These are phyloP conservation scores for Xylaria sp. DNA, from an alignment of 2,329 filamentous ascomycete species.

Conservation along the genomic window DNA sequence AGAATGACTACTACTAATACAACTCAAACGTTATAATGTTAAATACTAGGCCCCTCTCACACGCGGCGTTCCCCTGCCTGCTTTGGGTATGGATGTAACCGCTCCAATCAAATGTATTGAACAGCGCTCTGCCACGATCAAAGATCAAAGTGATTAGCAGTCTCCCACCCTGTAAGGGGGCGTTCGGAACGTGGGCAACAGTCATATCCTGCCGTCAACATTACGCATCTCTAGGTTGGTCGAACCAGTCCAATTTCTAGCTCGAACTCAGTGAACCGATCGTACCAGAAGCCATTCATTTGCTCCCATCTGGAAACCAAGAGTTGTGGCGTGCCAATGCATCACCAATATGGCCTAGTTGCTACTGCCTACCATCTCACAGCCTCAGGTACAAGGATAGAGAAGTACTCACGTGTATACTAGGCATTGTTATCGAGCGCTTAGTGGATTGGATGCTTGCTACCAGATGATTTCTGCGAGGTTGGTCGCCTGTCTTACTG, in stretches of 20 bases:
- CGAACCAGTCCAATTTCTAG: not conserved
- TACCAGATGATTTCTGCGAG: not conserved
- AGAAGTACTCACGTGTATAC: not conserved
- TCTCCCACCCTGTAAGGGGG: not conserved
- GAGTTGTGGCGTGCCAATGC: not conserved
- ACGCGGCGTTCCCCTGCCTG: not conserved
- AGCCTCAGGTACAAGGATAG: not conserved
- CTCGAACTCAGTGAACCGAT: not conserved
- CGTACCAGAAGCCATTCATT: not conserved
- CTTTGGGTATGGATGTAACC: not conserved
- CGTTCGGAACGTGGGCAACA: not conserved
- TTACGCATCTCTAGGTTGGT: not conserved
- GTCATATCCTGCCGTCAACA: not conserved
- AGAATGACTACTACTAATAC: constrained; percentile 32
- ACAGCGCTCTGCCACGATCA: not conserved
- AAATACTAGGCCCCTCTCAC: not conserved
- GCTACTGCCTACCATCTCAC: not conserved
- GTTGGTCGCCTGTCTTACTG: not conserved
- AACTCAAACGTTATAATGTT: constrained; percentile 13
- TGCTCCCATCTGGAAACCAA: not conserved
- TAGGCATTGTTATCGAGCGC: not conserved
- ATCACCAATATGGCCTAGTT: not conserved
- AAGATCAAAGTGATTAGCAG: too few relatives aligned
- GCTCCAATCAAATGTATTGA: not conserved
- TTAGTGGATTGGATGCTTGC: not conserved